These are phyloP conservation scores for Xerocomellus amylosporus DNA, from an alignment of 768 basidiomycete genomes.

Conservation along the genomic window DNA sequence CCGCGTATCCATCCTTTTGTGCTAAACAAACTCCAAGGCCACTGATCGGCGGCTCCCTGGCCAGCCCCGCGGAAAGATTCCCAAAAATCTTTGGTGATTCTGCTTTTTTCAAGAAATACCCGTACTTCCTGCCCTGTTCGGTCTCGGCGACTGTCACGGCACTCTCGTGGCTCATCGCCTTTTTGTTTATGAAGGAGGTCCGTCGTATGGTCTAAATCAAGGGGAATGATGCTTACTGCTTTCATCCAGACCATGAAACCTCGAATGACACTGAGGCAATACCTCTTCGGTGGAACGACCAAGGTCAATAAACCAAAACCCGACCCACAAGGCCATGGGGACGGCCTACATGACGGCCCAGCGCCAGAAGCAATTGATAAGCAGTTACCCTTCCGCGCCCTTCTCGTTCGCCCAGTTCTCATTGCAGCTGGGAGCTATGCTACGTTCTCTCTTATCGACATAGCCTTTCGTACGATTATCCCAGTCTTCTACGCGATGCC, in stretches of 20 bases:
- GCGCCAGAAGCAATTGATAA: background rate
- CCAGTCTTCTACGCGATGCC: slow-evolving; percentile 35
- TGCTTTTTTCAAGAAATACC: slow-evolving; percentile 59
- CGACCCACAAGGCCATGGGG: background rate
- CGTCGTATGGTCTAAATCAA: background rate
- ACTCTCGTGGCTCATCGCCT: slow-evolving; percentile 48
- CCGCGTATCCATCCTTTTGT: background rate
- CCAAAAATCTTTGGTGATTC: slow-evolving; percentile 55
- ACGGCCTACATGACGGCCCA: background rate
- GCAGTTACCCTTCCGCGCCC: slow-evolving; percentile 45
- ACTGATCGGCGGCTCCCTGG: slow-evolving; percentile 62
- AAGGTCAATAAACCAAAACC: background rate
- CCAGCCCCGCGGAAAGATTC: slow-evolving; percentile 64
- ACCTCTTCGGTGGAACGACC: slow-evolving; percentile 10
- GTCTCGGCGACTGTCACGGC: slow-evolving; percentile 55
- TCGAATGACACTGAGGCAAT: slow-evolving; percentile 14
- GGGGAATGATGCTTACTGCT: background rate
- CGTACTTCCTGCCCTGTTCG: slow-evolving; percentile 72
- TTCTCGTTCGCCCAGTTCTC: slow-evolving; percentile 52
- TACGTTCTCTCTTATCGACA: slow-evolving; percentile 58
- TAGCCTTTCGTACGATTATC: slow-evolving; percentile 49
- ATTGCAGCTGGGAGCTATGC: slow-evolving; percentile 62
- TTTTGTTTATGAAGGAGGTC: slow-evolving; percentile 57
- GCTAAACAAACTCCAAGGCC: slow-evolving; percentile 44
- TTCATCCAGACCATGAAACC: slow-evolving; percentile 16